Base-by-base conservation (phyloP, 805 yeast species). In the Candida suzukii region DNA sequence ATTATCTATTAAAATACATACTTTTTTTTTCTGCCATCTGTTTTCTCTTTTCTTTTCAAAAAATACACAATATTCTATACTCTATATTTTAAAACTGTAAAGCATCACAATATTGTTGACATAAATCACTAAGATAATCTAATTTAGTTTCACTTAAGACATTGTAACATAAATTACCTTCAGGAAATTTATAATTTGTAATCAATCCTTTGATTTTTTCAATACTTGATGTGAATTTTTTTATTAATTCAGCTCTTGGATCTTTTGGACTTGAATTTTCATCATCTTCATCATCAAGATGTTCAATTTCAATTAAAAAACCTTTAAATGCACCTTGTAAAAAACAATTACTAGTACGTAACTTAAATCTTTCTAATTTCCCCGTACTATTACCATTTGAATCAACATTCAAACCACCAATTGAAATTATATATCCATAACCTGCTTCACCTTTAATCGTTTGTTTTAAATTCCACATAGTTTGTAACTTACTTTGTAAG, bases 251-350 rank as follows among this genome's bases (percentile, higher is more conserved):
- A 36, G 53, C 52, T 22, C 35, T 12, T n/a, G n/a, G n/a, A 25
- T 45, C 47, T 9, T 46, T 46, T 2, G 37, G 39, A 8, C 40
- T 36, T 9, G 44, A 44, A 2, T 43, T 29, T 21, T 40, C 45
- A 16, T 39, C 48, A 22, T 47, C 49, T 9, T 44, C 39, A 16
- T 48, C 49, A 38, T 60, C 64, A 6, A 62, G 34, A 42, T 63
- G 68, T 43, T 74, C 81, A 2, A 81, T 67, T 49, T 81, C 83
- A 22, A 85, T 71, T 34, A 85, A 56, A 29, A 85, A 69, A 0
- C 88, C 88, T 45, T 80, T 74, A 65, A 83, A 85, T 17, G 68
- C 69, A 1, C 95, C 95, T 54, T 83, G 88, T 13, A 84, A 67
- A 38, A 80, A 78, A 31, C 85, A 76, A 53, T 85, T 86, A 34